These are phyloP conservation scores for Vitis riparia DNA, from an alignment of 164 flowering plant genomes.

Conservation along the genomic window DNA sequence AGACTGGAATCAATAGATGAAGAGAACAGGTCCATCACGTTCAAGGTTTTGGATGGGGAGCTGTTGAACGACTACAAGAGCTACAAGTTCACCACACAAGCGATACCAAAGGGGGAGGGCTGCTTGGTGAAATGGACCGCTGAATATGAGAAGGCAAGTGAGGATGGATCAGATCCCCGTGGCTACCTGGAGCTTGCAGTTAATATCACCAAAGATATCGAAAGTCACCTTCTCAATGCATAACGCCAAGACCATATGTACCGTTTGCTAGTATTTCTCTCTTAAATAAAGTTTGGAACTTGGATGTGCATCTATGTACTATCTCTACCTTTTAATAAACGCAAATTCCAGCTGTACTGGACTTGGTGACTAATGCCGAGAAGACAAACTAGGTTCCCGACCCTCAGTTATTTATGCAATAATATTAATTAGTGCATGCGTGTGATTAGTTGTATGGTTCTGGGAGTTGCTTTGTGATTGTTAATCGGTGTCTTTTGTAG, in stretches of 20 bases:
- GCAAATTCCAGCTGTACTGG: too few relatives aligned
- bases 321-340: too few relatives aligned
- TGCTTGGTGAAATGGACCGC: slow-evolving; percentile 40
- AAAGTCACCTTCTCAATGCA: slow-evolving; percentile 21
- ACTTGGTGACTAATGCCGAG: too few relatives aligned
- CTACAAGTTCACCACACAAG: slow-evolving; percentile 8
- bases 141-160: slow-evolving; percentile 41
- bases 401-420: too few relatives aligned
- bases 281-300: too few relatives aligned
- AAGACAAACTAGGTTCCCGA: too few relatives aligned
- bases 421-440: too few relatives aligned
- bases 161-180: slow-evolving; percentile 21
- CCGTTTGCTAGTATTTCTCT: too few relatives aligned
- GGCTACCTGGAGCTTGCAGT: slow-evolving; percentile 12
- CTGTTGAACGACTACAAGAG: slow-evolving; percentile 18
- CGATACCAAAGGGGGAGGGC: slow-evolving; percentile 18
- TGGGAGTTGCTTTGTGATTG: too few relatives aligned
- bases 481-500: too few relatives aligned
- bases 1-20: slow-evolving; percentile 18
- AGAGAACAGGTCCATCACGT: slow-evolving; percentile 20
- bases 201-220: slow-evolving; percentile 36
- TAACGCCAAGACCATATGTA: not conserved
- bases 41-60: slow-evolving; percentile 31
- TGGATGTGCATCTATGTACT: too few relatives aligned
- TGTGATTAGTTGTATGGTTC: too few relatives aligned